A percentile compares a stretch with the other conserved stretches of the same genome.
phyloP scores from a whole-genome alignment of 2,329 filamentous ascomycete genomes.

The Nemania sp. region DNA sequence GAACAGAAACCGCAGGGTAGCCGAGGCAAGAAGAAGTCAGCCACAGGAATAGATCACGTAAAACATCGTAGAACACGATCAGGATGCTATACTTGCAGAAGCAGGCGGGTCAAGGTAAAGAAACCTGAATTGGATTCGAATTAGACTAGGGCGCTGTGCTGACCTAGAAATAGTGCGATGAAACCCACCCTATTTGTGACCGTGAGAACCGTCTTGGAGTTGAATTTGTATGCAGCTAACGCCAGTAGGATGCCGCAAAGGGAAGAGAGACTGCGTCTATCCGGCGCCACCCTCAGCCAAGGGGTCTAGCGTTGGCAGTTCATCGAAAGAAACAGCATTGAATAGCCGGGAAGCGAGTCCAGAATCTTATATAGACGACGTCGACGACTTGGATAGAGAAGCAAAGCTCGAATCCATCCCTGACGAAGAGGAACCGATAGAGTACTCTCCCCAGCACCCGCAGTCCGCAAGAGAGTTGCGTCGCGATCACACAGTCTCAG shows the following conservation, averaged over 20 bases:
- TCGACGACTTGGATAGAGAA: conserved; percentile 51
- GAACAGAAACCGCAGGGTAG: conserved; percentile 50
- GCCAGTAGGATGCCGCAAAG: conserved; percentile 80
- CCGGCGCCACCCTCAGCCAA: conserved; percentile 67
- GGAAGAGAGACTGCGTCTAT: conserved; percentile 87
- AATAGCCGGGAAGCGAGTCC: conserved; percentile 52
- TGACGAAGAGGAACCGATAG: conserved; percentile 57
- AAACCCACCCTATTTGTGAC: conserved; percentile 84
- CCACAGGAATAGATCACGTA: conserved; percentile 67
- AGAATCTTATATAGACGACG: conserved; percentile 59
- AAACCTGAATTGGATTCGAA: background rate
- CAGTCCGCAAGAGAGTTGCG: conserved; percentile 36
- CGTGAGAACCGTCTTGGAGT: conserved; percentile 50
- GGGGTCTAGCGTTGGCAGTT: conserved; percentile 39
- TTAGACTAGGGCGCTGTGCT: conserved; percentile 22
- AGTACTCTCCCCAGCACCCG: conserved; percentile 35
- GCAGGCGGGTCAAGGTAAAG: conserved; percentile 80
- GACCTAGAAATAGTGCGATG: conserved; percentile 74
- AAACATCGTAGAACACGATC: conserved; percentile 94
- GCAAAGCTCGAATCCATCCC: conserved; percentile 56
- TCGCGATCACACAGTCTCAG: conserved; percentile 47
- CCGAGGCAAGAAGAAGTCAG: conserved; percentile 56
- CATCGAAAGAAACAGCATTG: conserved; percentile 46
- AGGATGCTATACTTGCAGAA: conserved; percentile 90
- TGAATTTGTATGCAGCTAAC: conserved; percentile 34